Evolutionary conservation across 1,139 yeast genomes (phyloP).

Genomic region (Pichia sp.): DNA sequence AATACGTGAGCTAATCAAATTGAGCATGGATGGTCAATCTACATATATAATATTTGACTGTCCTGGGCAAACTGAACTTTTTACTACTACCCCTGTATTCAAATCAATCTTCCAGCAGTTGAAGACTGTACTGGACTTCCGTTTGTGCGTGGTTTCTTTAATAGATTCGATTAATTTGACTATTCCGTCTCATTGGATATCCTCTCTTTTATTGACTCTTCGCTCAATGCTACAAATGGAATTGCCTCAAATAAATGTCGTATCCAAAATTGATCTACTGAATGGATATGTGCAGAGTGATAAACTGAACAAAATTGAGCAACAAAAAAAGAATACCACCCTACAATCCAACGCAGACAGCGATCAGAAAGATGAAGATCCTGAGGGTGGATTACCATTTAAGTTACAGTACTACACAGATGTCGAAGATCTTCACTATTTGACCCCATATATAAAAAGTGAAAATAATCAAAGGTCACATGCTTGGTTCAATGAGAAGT

Average conservation of each 20-base stretch:
- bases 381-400: constrained; percentile 52
- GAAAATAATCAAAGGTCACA: constrained; percentile 46
- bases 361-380: constrained; percentile 30
- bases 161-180: constrained; percentile 84
- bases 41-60: constrained; percentile 87
- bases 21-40: constrained; percentile 41
- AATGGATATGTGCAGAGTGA: constrained; percentile 45
- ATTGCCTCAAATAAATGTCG: constrained; percentile 87
- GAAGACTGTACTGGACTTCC: constrained; percentile 60
- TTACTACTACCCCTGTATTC: constrained; percentile 84
- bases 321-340: constrained; percentile 13
- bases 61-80: constrained; percentile 96
- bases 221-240: constrained; percentile 92
- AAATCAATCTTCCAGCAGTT: constrained; percentile 66
- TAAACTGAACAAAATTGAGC: constrained; percentile 27
- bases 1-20: constrained; percentile 51
- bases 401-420: constrained; percentile 84
- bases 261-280: constrained; percentile 83
- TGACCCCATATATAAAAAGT: constrained; percentile 64
- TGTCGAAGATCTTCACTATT: constrained; percentile 72
- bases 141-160: constrained; percentile 82
- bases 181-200: constrained; percentile 87
- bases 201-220: constrained; percentile 72
- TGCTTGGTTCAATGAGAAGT: constrained; percentile 36
- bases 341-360: not conserved